These are phyloP conservation scores for Vigna mungo DNA, from an alignment of 306 rosid species.

Conservation along the genomic window DNA sequence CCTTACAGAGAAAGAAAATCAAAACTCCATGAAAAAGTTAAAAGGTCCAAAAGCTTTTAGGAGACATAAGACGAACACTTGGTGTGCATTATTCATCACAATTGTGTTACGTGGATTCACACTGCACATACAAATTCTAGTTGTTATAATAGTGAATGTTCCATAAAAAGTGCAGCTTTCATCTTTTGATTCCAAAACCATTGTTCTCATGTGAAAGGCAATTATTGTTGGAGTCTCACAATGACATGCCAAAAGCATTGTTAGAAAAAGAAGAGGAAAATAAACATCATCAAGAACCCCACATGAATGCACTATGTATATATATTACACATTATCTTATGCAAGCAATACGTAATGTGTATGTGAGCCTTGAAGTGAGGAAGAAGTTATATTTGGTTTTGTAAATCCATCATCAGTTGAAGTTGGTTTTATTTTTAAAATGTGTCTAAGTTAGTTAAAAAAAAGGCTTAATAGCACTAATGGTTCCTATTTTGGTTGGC, in stretches of 20 bases:
- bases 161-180: neutral
- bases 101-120: neutral
- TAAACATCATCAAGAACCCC: too few species aligned
- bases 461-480: too few species aligned
- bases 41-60: neutral
- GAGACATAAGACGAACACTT: neutral
- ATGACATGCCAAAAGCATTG: slow-evolving; percentile 8
- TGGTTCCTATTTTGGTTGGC: too few species aligned
- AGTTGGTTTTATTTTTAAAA: too few species aligned
- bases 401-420: too few species aligned
- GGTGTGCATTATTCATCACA: neutral
- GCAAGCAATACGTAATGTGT: slow-evolving; percentile 40
- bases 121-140: neutral
- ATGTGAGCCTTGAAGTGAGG: neutral
- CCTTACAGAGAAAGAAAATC: neutral
- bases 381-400: neutral
- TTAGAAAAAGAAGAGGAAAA: neutral
- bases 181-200: neutral
- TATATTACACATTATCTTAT: neutral
- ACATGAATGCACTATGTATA: neutral
- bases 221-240: neutral
- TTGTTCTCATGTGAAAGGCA: slow-evolving; percentile 5
- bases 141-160: neutral
- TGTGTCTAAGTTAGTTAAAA: too few species aligned
- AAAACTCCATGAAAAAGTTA: neutral